phyloP scores from a whole-genome alignment of 345 rosid genomes.

The Limnanthes douglasii region DNA sequence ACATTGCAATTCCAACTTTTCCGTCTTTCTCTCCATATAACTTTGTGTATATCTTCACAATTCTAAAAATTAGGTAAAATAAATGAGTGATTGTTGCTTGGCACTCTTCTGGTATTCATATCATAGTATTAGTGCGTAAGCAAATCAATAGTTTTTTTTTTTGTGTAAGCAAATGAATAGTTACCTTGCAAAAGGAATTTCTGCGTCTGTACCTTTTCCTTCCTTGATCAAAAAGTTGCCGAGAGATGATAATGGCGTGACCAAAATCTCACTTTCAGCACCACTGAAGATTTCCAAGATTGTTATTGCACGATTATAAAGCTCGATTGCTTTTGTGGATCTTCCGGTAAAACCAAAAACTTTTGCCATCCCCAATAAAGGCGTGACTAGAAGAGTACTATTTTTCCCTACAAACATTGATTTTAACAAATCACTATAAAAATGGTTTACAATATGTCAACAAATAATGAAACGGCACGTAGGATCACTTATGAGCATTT shows the following conservation, averaged over 20 bases:
- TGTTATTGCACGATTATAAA: conserved; percentile 32
- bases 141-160: too few species aligned
- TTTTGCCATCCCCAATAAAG: conserved; percentile 77
- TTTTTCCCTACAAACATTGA: conserved; percentile 38
- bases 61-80: conserved; percentile 17
- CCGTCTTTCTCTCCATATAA: conserved; percentile 58
- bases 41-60: conserved; percentile 44
- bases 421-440: too few species aligned
- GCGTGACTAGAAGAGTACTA: conserved; percentile 43
- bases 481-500: too few species aligned
- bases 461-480: too few species aligned
- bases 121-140: too few species aligned
- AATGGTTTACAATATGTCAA: too few species aligned
- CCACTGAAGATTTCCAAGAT: conserved; percentile 62
- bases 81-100: conserved; percentile 4
- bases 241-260: conserved; percentile 47
- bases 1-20: conserved; percentile 70
- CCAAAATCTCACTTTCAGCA: conserved; percentile 55
- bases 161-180: not conserved
- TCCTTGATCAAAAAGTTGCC: conserved; percentile 68
- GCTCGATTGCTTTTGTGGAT: conserved; percentile 33
- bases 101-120: too few species aligned
- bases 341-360: conserved; percentile 45
- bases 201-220: conserved; percentile 54
- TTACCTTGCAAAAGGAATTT: conserved; percentile 45